Percentiles rank a stretch among this genome's conserved stretches.
phyloP scores from a whole-genome alignment of 345 rosid species.

The Sisymbrium altissimum region DNA sequence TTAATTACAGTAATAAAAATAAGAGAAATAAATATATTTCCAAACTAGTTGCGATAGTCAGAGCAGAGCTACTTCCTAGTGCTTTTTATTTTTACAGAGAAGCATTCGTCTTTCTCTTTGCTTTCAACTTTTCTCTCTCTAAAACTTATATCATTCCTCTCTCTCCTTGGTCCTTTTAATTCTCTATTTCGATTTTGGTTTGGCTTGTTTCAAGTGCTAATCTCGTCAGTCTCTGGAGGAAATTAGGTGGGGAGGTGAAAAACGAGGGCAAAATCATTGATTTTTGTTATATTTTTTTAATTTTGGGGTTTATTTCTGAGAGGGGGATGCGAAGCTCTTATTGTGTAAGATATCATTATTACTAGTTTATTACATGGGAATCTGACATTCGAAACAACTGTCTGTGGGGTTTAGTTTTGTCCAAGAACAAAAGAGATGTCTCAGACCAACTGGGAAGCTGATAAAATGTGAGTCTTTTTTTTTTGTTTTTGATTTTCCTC shows the following conservation, averaged over 20 bases:
- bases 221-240: conserved; percentile 13
- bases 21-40: neutral
- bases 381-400: conserved; percentile 43
- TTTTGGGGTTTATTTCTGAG: conserved; percentile 16
- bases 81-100: conserved; percentile 31
- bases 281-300: too few relatives aligned
- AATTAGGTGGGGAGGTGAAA: conserved; percentile 29
- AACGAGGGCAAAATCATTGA: neutral
- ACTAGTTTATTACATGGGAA: conserved; percentile 31
- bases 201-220: conserved; percentile 19
- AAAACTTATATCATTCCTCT: neutral
- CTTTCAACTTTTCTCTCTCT: conserved; percentile 31
- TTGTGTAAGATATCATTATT: conserved; percentile 6
- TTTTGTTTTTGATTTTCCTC: conserved; percentile 14
- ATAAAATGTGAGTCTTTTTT: conserved; percentile 75
- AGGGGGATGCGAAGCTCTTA: conserved; percentile 30
- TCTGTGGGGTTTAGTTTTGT: conserved; percentile 31
- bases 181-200: neutral
- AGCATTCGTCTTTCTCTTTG: conserved; percentile 31
- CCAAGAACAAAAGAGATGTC: conserved; percentile 50
- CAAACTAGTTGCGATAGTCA: conserved; percentile 30
- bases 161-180: neutral
- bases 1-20: neutral
- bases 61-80: conserved; percentile 30
- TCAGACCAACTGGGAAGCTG: conserved; percentile 99